Evolutionary conservation across 2,329 filamentous ascomycete species (phyloP), one percentile per base, ranked within the genome.

Genomic region (Dothistroma septosporum): DNA sequence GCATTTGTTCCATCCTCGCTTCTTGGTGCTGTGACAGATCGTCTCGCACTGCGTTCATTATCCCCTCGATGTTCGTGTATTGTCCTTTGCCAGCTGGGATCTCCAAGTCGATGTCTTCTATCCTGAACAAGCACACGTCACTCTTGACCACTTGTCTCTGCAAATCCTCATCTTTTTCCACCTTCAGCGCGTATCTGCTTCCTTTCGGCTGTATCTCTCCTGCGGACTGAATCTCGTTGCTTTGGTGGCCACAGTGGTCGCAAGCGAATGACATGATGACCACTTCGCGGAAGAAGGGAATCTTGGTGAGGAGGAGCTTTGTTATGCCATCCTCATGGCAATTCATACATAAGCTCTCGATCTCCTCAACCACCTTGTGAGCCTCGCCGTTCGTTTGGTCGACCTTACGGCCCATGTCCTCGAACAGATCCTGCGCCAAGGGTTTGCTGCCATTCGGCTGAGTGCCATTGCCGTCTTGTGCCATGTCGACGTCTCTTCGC

Each of bases 231-330:
- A 99, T 89, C 70, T 97, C 93, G 76, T 92, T 92, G 80, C 97
- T 96, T 67, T 89, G 86, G 77, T 93, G 88, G 73, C 87, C 81
- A 79, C 94, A 99, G 77, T 97, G 86, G 6, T 91, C 87, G 81
- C 94, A 99, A 67, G 85, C 85, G 77, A 99, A 99, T 64, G 93
- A 97, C 87, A 97, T 96, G 76, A 99, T 85, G 71, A 99, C 91
- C 65, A 99, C 87, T 76, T 99, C 93, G 79, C 92, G 91, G 82
- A 99, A 99, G 82, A 91, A 97, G 16, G 94, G 94, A 59, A 99
- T 97, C 66, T 87, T 86, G 16, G 95, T 96, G 58, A 99, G 86
- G 48, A 99, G 86, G 22, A 99, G 84, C 61, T 88, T 85, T 14
- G 94, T 99, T 1, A 81, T 85, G 70, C 94, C 94, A 66, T 82